A percentile compares a stretch with the other conserved stretches of the same genome.
Evolutionary conservation across 139 green algal species (phyloP).

Genomic region (Zygnema cylindricum): DNA sequence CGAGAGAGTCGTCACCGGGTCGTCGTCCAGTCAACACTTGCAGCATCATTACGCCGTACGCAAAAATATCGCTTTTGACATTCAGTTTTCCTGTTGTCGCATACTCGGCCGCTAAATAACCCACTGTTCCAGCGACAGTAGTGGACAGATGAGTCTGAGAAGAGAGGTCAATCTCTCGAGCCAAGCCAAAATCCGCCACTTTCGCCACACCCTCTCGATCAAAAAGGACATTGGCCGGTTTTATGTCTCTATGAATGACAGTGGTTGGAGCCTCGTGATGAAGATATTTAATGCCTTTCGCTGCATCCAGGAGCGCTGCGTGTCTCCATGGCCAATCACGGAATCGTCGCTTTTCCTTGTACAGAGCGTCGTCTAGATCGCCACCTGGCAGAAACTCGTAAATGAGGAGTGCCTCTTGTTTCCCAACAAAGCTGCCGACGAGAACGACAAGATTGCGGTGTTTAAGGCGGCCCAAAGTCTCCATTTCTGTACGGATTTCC

Average conservation of each 20-base stretch:
- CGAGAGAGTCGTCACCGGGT: neutral
- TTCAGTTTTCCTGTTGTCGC: conserved; percentile 6
- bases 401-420: conserved; percentile 25
- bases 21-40: conserved; percentile 38
- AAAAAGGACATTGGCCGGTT: conserved; percentile 68
- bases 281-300: conserved; percentile 66
- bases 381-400: conserved; percentile 47
- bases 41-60: conserved; percentile 42
- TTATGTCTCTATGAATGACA: conserved; percentile 67
- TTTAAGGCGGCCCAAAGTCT: neutral
- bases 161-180: conserved; percentile 7
- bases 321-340: neutral
- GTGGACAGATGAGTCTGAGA: conserved; percentile 37
- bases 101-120: conserved; percentile 51
- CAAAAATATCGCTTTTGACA: conserved; percentile 31
- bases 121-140: conserved; percentile 33
- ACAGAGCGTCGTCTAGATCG: conserved; percentile 1
- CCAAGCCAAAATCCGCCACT: conserved; percentile 67
- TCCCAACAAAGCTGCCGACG: conserved; percentile 16
- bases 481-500: conserved; percentile 14
- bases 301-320: neutral
- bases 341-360: neutral
- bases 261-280: conserved; percentile 49
- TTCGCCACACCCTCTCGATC: conserved; percentile 60
- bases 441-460: conserved; percentile 47